Percentiles rank a stretch among this genome's conserved stretches.
These are phyloP conservation scores for Ephemerocybe angulata DNA, from an alignment of 768 basidiomycete genomes.

Conservation along the genomic window DNA sequence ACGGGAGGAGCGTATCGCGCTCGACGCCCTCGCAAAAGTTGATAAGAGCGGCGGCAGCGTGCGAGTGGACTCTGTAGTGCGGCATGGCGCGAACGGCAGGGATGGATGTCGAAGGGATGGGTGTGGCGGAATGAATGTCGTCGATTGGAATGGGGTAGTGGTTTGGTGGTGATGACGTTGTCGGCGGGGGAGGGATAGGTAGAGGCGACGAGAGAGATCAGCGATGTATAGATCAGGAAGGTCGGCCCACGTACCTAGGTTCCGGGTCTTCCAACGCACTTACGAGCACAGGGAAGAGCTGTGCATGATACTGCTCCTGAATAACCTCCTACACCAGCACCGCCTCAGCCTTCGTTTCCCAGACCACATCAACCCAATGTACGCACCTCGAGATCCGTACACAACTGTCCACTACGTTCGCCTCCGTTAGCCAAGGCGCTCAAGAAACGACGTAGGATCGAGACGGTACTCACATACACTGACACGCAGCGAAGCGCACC, in stretches of 20 bases:
- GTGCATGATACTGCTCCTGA: constrained; percentile 63
- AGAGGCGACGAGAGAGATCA: background rate
- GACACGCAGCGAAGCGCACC: constrained; percentile 76
- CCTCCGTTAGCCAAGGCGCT: background rate
- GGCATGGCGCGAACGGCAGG: background rate
- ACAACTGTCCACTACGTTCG: constrained; percentile 69
- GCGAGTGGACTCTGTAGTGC: constrained; percentile 67
- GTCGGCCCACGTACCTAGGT: constrained; percentile 44
- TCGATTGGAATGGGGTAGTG: background rate
- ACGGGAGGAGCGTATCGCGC: constrained; percentile 66
- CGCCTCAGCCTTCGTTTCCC: background rate
- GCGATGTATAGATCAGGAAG: background rate
- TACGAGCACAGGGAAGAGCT: constrained; percentile 68
- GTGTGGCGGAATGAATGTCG: background rate
- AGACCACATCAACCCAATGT: background rate
- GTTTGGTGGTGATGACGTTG: background rate
- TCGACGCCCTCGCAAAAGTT: constrained; percentile 90
- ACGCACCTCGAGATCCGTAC: constrained; percentile 79
- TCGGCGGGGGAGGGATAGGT: background rate
- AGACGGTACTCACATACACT: constrained; percentile 65
- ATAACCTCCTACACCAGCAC: constrained; percentile 62
- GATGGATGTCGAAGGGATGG: background rate
- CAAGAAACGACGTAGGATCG: background rate
- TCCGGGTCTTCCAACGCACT: constrained; percentile 73
- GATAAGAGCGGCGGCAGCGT: constrained; percentile 83